Base-by-base conservation (phyloP, 768 basidiomycete genomes). In the Rhodotorula graminis region DNA sequence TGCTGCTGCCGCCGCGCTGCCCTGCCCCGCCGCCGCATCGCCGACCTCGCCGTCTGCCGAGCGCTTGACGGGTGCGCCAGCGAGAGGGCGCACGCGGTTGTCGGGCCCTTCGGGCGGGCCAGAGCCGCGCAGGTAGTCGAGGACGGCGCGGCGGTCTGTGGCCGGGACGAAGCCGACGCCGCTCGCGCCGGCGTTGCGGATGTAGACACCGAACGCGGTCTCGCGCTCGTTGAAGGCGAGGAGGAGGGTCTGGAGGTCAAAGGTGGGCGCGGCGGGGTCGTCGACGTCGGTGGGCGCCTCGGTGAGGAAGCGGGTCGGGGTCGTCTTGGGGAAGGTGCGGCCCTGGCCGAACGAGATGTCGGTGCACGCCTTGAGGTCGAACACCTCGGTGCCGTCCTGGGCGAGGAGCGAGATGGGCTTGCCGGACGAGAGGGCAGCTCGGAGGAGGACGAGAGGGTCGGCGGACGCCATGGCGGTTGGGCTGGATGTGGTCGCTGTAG, bases 141-240 rank as follows among this genome's bases (percentile, higher is more conserved):
- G 87, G 0, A 95, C 88, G 58, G 84, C 84, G 82, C 90, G 92
- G 72, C 93, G 84, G 81, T 96, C 93, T 6, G 92, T 91, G 47
- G 92, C 87, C 76, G 90, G 88, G 52, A 97, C 91, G 79, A 92
- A 86, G 4, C 86, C 84, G 44, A 93, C 82, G 1, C 91, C 90
- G 56, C 85, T 85, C 78, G 90, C 89, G 66, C 91, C 84, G 4
- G 89, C 88, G 77, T 90, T 88, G 79, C 88, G 89, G 87, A 95
- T 88, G 82, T 98, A 98, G 75, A 94, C 92, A 25, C 89, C 90
- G 44, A 88, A 87, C 0, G 87, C 84, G 0, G 87, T 86, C 79
- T 91, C 90, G 59, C 86, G 84, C 46, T 89, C 84, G 8, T 88
- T 82, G 90, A 89, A 98, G 42, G 90, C 89, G n/a, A 94, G 84